Percentiles rank a stretch among this genome's conserved stretches.
These are phyloP conservation scores for Lachnum nothofagi DNA, from an alignment of 2,329 filamentous ascomycete species.

Conservation along the genomic window DNA sequence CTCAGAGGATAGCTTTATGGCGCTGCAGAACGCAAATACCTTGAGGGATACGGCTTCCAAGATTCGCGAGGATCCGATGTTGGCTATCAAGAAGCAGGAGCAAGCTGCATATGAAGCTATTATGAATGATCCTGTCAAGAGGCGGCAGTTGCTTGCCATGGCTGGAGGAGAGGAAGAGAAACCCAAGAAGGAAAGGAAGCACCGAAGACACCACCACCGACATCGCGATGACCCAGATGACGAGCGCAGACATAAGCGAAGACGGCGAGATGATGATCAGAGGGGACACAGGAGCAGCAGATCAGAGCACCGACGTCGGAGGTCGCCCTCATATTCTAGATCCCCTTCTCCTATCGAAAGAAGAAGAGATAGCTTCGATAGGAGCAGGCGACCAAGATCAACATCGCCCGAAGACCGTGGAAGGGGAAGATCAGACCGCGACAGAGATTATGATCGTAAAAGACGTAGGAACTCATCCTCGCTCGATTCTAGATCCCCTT, in stretches of 20 bases:
- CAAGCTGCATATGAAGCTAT: slow-evolving; percentile 73
- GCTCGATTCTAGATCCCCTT: slow-evolving; percentile 35
- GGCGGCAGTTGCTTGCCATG: slow-evolving; percentile 60
- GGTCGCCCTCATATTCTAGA: slow-evolving; percentile 37
- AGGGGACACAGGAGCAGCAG: slow-evolving; percentile 35
- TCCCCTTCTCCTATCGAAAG: slow-evolving; percentile 25
- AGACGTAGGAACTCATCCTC: slow-evolving; percentile 25
- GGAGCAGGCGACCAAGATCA: slow-evolving; percentile 23
- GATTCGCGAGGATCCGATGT: slow-evolving; percentile 81
- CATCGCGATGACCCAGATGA: slow-evolving; percentile 34
- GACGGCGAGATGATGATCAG: slow-evolving; percentile 35
- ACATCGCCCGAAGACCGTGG: slow-evolving; percentile 28
- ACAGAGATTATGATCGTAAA: slow-evolving; percentile 17
- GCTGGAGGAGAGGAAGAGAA: slow-evolving; percentile 52
- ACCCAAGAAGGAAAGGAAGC: slow-evolving; percentile 43
- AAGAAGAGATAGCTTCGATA: slow-evolving; percentile 22
- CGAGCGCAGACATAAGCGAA: slow-evolving; percentile 42
- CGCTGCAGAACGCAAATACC: slow-evolving; percentile 64
- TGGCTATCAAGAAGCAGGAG: slow-evolving; percentile 91
- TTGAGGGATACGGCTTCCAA: slow-evolving; percentile 77
- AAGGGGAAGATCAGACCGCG: slow-evolving; percentile 15
- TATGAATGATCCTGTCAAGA: slow-evolving; percentile 70
- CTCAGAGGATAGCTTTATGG: slow-evolving; percentile 54
- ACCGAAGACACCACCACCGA: slow-evolving; percentile 38
- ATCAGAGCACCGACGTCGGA: slow-evolving; percentile 36